Evolutionary conservation across 2,329 filamentous ascomycete genomes (phyloP).

Genomic region (Aspergillus neoniger): DNA sequence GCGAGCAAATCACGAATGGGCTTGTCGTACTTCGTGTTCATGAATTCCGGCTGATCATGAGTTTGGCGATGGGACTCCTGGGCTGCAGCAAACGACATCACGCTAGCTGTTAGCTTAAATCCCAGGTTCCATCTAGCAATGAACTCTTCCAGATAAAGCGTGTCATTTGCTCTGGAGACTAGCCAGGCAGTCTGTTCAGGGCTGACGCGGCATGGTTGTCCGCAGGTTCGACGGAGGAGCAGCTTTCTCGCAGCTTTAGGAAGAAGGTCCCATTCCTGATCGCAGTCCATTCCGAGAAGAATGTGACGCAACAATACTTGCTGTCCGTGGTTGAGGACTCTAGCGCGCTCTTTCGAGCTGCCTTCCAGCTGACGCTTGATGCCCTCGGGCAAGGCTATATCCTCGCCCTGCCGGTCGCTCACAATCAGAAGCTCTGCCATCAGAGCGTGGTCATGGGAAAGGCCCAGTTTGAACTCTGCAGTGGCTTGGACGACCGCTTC

Average conservation of each 20-base stretch:
- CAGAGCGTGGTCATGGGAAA: conserved; percentile 37
- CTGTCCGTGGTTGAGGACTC: conserved; percentile 15
- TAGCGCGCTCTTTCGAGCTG: conserved; percentile 35
- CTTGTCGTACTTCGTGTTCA: conserved; percentile 25
- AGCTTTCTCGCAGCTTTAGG: conserved; percentile 8
- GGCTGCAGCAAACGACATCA: conserved; percentile 26
- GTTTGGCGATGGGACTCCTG: conserved; percentile 12
- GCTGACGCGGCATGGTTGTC: conserved; percentile 43
- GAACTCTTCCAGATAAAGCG: conserved; percentile 39
- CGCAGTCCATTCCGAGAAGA: conserved; percentile 16
- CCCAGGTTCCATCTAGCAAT: conserved; percentile 52
- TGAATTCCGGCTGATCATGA: conserved; percentile 20
- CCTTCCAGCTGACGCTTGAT: conserved; percentile 24
- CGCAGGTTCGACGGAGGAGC: conserved; percentile 45
- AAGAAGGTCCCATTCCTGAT: conserved; percentile 18
- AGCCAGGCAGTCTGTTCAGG: conserved; percentile 47
- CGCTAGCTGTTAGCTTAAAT: conserved; percentile 34
- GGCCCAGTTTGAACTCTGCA: conserved; percentile 33
- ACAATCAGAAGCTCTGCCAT: conserved; percentile 34
- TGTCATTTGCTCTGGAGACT: conserved; percentile 33
- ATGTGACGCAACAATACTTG: conserved; percentile 17
- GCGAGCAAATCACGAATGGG: conserved; percentile 36
- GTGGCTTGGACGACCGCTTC: conserved; percentile 40
- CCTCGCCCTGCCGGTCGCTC: conserved; percentile 28
- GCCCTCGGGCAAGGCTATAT: conserved; percentile 21